phyloP scores from a whole-genome alignment of 352 stramenopile genomes.

The Pythium sp. region DNA sequence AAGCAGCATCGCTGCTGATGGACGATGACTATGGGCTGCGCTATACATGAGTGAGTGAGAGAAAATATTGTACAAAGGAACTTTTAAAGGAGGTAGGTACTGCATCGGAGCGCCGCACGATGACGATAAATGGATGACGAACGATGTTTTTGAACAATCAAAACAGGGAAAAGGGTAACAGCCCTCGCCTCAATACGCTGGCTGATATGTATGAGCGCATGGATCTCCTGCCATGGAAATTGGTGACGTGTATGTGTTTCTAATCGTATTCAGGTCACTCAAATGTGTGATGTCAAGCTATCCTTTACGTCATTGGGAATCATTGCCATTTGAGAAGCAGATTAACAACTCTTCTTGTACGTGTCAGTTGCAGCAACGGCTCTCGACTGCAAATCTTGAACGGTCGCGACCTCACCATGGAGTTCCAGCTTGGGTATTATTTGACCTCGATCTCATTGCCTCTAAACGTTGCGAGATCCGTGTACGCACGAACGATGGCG shows the following conservation, averaged over 20 bases:
- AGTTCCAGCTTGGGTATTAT: background rate
- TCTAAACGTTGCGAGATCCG: background rate
- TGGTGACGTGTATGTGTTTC: background rate
- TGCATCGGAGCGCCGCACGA: background rate
- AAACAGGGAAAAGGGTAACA: background rate
- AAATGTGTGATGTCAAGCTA: background rate
- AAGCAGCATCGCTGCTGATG: conserved; percentile 68
- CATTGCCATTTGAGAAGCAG: background rate
- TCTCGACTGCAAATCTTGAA: conserved; percentile 8
- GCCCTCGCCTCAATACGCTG: background rate
- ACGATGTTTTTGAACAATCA: background rate
- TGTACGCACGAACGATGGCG: conserved; percentile 28
- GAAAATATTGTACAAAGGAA: background rate
- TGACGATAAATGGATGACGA: background rate
- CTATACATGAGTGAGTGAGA: conserved; percentile 47
- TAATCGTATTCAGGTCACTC: conserved; percentile 15
- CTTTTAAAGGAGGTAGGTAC: background rate
- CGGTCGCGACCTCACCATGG: conserved; percentile 1
- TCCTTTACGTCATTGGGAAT: background rate
- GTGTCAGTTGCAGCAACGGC: conserved; percentile 6
- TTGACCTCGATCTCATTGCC: background rate
- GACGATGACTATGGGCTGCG: conserved; percentile 72
- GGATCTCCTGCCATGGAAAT: background rate
- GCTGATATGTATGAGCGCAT: conserved; percentile 2
- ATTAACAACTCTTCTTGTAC: background rate